Base-by-base conservation (phyloP, 805 yeast species). In the Nadsonia fulvescens region DNA sequence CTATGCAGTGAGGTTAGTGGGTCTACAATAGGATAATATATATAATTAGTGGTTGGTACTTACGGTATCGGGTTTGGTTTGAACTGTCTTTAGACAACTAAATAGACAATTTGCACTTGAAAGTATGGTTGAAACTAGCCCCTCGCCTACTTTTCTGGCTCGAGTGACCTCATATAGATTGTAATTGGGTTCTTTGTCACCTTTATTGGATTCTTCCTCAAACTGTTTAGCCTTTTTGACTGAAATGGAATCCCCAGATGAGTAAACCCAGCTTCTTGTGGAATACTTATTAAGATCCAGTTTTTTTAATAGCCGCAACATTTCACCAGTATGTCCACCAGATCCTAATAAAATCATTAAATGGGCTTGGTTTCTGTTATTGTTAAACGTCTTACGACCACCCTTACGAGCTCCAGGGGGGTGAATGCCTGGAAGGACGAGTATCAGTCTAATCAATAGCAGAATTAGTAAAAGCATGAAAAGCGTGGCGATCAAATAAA, bases 251-350 rank as follows among this genome's bases (percentile, higher is more conserved):
- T 71, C 79, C 7, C 62, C 70, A 1, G 64, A 52, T 2, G 70
- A 58, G 4, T 54, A 47, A 9, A 57, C 51, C 45, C 56, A 57
- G 2, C 43, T 30, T 14, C 47, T 25, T 8, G 15, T 12, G 13
- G 37, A 18, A 22, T 39, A 40, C 15, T 48, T 33, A 12, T 24
- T n/a, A 11, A 47, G 27, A 20, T 49, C 38, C 19, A 63, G 51
- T 5, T 46, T 44, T 4, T 44, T 33, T 6, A 79, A 44, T 10
- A 86, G 54, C 14, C 83, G 54, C n/a, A 83, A 46, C 91, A 86
- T 79, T 47, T 86, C 95, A 2, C 94, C 95, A 0, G 95, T 82
- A 42, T 82, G 96, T 3, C 95, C 96, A 2, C 98, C 98, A 1
- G 94, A 81, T 0, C 96, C 96, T 7, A 86, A 51, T n/a, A 81